Evolutionary conservation across 1,284 basidiomycete genomes (phyloP).

Genomic region (Hymenochaete sp.): DNA sequence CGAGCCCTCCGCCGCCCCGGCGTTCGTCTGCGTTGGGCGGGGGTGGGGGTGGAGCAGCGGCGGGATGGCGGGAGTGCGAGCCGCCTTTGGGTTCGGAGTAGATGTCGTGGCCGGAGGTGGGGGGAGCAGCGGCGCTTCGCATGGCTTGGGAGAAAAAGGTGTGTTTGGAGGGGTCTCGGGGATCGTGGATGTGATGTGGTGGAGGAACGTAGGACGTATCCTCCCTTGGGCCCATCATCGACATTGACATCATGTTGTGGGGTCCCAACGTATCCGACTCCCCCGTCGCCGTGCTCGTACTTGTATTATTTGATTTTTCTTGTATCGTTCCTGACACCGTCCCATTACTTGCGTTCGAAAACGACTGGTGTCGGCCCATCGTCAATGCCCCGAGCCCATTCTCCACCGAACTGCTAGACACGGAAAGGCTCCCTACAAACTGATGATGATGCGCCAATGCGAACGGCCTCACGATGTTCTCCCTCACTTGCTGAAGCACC

Average conservation of each 20-base stretch:
- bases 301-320: not conserved
- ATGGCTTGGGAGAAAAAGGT: slow-evolving; percentile 36
- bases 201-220: slow-evolving; percentile 5
- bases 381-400: too few species aligned
- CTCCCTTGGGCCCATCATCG: too few species aligned
- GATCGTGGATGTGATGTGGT: slow-evolving; percentile 16
- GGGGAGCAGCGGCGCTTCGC: slow-evolving; percentile 9
- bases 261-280: slow-evolving; percentile 13
- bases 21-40: slow-evolving; percentile 6
- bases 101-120: not conserved
- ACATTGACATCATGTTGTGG: too few species aligned
- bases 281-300: slow-evolving; percentile 19
- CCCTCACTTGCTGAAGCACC: slow-evolving; percentile 30
- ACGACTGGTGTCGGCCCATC: not conserved
- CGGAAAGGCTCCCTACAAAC: slow-evolving; percentile 28
- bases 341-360: not conserved
- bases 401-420: not conserved
- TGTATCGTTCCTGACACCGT: not conserved
- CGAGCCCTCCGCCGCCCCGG: not conserved
- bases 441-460: slow-evolving; percentile 28
- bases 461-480: slow-evolving; percentile 37
- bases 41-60: too few species aligned
- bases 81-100: too few species aligned
- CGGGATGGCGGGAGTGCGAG: too few species aligned
- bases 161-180: slow-evolving; percentile 29